These are phyloP conservation scores for Globisporangium perplexum DNA, from an alignment of 352 stramenopile genomes.

Conservation along the genomic window DNA sequence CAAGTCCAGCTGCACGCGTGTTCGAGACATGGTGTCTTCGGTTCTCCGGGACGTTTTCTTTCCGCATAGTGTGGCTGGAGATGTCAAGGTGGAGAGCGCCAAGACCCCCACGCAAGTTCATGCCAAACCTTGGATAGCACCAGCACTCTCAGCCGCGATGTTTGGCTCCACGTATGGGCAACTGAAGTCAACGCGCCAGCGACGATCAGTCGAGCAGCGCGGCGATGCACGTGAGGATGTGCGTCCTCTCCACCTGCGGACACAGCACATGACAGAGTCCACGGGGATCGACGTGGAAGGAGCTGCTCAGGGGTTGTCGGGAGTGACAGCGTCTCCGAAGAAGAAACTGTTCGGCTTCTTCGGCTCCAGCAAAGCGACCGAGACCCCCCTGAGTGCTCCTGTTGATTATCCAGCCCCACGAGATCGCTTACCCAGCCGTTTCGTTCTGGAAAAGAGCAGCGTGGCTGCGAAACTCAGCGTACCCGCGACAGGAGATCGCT, in stretches of 20 bases:
- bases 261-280: neutral
- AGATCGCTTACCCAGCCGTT: neutral
- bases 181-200: neutral
- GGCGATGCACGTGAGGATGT: neutral
- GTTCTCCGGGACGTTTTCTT: slow-evolving; percentile 22
- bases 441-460: neutral
- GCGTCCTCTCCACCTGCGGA: neutral
- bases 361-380: slow-evolving; percentile 4
- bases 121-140: neutral
- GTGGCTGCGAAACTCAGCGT: too few species aligned
- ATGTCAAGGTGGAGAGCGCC: neutral
- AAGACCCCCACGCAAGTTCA: neutral
- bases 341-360: slow-evolving; percentile 21
- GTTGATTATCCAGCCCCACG: neutral
- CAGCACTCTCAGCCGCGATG: neutral
- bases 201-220: neutral
- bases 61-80: too few species aligned
- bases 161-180: slow-evolving; percentile 5
- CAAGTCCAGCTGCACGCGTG: slow-evolving; percentile 13
- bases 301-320: neutral
- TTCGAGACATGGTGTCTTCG: slow-evolving; percentile 14
- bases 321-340: neutral
- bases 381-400: neutral
- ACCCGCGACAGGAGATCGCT: neutral
- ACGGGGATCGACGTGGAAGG: neutral